These are phyloP conservation scores for Meredithiella fracta DNA, from an alignment of 2,329 filamentous ascomycete species.

Conservation along the genomic window DNA sequence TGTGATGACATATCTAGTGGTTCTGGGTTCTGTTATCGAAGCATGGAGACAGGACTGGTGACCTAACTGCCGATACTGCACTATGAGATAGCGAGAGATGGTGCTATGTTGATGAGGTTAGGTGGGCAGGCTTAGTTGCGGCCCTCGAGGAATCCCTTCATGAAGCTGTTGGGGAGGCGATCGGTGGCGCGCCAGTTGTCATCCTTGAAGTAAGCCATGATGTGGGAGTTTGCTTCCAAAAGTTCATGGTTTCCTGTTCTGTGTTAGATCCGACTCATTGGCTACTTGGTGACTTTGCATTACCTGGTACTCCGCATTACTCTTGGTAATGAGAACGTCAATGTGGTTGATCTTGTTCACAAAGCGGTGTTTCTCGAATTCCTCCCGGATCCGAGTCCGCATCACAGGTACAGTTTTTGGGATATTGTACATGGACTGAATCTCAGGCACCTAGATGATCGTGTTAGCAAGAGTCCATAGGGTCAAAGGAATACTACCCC, in stretches of 20 bases:
- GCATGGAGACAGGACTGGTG: background rate
- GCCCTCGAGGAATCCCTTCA: slow-evolving; percentile 85
- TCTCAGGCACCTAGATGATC: slow-evolving; percentile 72
- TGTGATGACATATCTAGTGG: background rate
- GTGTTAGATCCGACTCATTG: background rate
- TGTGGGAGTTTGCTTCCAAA: slow-evolving; percentile 92
- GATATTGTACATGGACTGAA: slow-evolving; percentile 93
- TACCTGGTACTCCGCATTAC: slow-evolving; percentile 88
- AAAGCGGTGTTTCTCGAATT: slow-evolving; percentile 91
- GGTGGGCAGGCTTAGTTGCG: slow-evolving; percentile 31
- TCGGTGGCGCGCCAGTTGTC: slow-evolving; percentile 63
- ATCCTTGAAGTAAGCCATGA: slow-evolving; percentile 91
- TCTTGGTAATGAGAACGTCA: slow-evolving; percentile 80
- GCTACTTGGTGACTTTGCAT: background rate
- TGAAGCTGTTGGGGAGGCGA: slow-evolving; percentile 74
- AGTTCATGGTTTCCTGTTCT: slow-evolving; percentile 90
- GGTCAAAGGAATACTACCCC: too few species aligned
- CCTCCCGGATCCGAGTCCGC: slow-evolving; percentile 85
- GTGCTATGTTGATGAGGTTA: too few species aligned
- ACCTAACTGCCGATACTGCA: background rate
- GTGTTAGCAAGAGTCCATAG: too few species aligned
- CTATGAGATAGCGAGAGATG: background rate
- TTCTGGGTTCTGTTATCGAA: background rate
- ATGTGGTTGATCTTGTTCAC: slow-evolving; percentile 77
- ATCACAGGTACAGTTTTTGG: slow-evolving; percentile 74